Percentiles rank a stretch among this genome's conserved stretches.
Evolutionary conservation across 1,284 basidiomycete species (phyloP).

Genomic region (Megacollybia platyphylla): DNA sequence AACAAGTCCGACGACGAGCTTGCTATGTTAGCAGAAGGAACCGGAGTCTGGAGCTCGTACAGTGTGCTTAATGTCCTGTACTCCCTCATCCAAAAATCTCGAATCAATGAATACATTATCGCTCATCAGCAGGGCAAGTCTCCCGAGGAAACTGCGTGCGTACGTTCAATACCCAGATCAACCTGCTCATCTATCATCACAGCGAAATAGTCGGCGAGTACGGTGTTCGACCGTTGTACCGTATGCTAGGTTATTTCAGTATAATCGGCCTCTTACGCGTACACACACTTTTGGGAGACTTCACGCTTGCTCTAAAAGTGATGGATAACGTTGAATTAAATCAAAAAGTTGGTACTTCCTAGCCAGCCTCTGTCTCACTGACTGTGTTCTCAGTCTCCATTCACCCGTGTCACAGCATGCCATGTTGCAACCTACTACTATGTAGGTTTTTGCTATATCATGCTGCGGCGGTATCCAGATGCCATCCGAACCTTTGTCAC

Average conservation of each 20-base stretch:
- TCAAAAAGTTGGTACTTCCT: constrained; percentile 44
- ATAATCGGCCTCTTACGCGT: constrained; percentile 92
- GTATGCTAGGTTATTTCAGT: constrained; percentile 96
- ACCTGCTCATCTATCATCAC: neutral
- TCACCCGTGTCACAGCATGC: constrained; percentile 87
- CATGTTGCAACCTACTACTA: constrained; percentile 95
- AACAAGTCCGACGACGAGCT: constrained; percentile 88
- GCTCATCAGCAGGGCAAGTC: constrained; percentile 75
- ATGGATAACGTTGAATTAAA: constrained; percentile 89
- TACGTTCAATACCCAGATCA: constrained; percentile 9
- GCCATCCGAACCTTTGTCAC: constrained; percentile 89
- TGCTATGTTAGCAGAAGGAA: constrained; percentile 66
- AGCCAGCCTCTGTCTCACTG: neutral
- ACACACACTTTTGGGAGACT: constrained; percentile 92
- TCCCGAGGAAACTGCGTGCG: constrained; percentile 73
- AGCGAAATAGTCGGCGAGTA: constrained; percentile 89
- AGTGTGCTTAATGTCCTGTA: constrained; percentile 96
- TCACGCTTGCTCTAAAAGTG: constrained; percentile 89
- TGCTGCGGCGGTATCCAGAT: constrained; percentile 89
- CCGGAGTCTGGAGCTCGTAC: constrained; percentile 92
- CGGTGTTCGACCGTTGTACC: constrained; percentile 81
- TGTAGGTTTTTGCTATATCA: constrained; percentile 93
- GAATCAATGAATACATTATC: constrained; percentile 86
- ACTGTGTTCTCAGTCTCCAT: constrained; percentile 42
- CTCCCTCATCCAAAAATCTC: constrained; percentile 94